These are phyloP conservation scores for Suhomyces terraborum DNA, from an alignment of 1,139 yeast genomes.

Conservation along the genomic window DNA sequence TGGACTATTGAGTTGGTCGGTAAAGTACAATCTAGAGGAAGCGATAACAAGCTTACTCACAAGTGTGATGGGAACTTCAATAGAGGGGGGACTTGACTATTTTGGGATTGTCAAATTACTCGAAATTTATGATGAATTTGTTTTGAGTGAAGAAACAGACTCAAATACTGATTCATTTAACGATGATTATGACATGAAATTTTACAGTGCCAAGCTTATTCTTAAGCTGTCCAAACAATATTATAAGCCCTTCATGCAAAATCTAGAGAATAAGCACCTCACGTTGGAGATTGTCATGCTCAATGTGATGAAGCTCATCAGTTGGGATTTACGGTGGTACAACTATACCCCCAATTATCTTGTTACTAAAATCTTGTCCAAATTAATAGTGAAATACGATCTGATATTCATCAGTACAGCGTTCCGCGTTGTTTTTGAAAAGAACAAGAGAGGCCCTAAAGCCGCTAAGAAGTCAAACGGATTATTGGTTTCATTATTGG, in stretches of 20 bases:
- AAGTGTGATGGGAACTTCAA: conserved; percentile 37
- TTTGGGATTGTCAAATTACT: conserved; percentile 42
- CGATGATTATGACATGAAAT: conserved; percentile 33
- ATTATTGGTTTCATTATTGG: conserved; percentile 18
- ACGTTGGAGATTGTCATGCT: conserved; percentile 39
- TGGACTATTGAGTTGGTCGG: conserved; percentile 46
- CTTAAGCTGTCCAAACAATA: conserved; percentile 28
- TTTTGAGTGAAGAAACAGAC: conserved; percentile 35
- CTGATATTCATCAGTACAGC: conserved; percentile 34
- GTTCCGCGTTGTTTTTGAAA: conserved; percentile 38
- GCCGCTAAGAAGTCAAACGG: conserved; percentile 4
- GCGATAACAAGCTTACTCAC: conserved; percentile 45
- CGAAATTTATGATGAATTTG: conserved; percentile 44
- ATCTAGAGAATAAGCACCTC: conserved; percentile 33
- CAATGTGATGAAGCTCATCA: conserved; percentile 35
- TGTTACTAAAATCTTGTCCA: conserved; percentile 31
- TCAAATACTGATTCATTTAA: conserved; percentile 34
- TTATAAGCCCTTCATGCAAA: conserved; percentile 27
- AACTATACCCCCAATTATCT: conserved; percentile 39
- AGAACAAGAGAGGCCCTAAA: conserved; percentile 25
- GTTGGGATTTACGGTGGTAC: conserved; percentile 49
- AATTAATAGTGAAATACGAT: conserved; percentile 36
- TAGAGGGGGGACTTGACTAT: conserved; percentile 41
- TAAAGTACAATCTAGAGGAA: conserved; percentile 41
- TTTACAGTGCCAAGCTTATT: conserved; percentile 39